Conservation (phyloP, 257 asterid species). For the Leonotis leonurus region DNA sequence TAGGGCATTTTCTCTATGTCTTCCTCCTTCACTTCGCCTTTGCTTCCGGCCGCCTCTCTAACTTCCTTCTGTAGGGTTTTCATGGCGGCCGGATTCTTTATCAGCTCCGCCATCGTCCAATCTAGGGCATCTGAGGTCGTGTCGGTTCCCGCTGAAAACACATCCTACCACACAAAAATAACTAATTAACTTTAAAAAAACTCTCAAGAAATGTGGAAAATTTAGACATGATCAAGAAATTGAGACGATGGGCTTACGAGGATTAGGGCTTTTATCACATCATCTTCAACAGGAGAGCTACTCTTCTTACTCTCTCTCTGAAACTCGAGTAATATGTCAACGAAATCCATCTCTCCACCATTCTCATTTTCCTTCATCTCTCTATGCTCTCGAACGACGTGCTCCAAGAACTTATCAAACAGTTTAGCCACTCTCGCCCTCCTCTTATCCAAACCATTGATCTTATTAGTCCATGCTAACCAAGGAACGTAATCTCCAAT, state of each 20-base stretch:
- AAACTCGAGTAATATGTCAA: conserved; percentile 37
- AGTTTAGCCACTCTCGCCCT: background rate
- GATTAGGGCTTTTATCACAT: conserved; percentile 31
- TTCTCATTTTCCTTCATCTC: background rate
- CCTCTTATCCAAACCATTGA: background rate
- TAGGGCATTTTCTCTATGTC: background rate
- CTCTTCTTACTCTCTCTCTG: conserved; percentile 2
- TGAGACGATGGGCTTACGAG: conserved; percentile 16
- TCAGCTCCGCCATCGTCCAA: background rate
- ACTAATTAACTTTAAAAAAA: too few species aligned
- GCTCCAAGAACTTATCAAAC: conserved; percentile 30
- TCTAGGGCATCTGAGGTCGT: background rate
- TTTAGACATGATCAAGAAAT: background rate
- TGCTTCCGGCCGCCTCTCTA: background rate
- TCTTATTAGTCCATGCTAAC: background rate
- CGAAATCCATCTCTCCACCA: conserved; percentile 16
- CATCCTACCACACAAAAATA: background rate
- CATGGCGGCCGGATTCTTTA: background rate
- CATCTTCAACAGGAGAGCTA: conserved; percentile 10
- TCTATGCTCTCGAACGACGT: conserved; percentile 24
- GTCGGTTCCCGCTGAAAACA: background rate
- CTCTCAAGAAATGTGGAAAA: too few species aligned
- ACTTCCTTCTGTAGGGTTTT: background rate
- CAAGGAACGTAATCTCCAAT: background rate
- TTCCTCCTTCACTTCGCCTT: background rate